Evolutionary conservation across 2,329 filamentous ascomycete genomes (phyloP).

Genomic region (Diaporthe citri): DNA sequence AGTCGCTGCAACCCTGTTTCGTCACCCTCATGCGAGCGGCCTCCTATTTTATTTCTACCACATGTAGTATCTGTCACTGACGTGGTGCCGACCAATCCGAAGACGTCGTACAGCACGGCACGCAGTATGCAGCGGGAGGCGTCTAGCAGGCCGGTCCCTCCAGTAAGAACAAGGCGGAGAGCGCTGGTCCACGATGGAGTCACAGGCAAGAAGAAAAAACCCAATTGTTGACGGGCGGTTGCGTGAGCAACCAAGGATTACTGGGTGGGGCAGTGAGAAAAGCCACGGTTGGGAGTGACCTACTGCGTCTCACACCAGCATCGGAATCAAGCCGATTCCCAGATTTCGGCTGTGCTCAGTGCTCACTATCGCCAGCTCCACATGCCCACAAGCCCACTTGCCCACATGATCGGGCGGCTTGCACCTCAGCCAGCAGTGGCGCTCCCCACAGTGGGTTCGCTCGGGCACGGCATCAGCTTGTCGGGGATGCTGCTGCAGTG

Average conservation of each 20-base stretch:
- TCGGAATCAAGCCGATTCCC: conserved; percentile 28
- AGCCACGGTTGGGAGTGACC: conserved; percentile 13
- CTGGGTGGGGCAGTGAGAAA: background rate
- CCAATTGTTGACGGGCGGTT: conserved; percentile 30
- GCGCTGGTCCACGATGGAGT: conserved; percentile 24
- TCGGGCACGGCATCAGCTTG: conserved; percentile 24
- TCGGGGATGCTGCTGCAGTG: conserved; percentile 5
- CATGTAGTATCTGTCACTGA: conserved; percentile 18
- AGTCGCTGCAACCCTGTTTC: conserved; percentile 27
- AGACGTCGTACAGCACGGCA: background rate
- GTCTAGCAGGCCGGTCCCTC: background rate
- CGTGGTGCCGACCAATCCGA: conserved; percentile 17
- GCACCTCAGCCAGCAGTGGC: conserved; percentile 11
- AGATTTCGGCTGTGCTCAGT: conserved; percentile 15
- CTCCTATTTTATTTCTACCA: conserved; percentile 27
- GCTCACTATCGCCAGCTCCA: background rate
- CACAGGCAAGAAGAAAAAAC: background rate
- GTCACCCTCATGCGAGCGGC: conserved; percentile 27
- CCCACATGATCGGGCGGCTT: conserved; percentile 3
- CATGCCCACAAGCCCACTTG: conserved; percentile 1
- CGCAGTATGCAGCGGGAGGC: background rate
- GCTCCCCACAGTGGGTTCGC: conserved; percentile 19
- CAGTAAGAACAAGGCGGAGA: background rate
- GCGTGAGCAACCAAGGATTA: conserved; percentile 24
- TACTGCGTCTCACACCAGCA: conserved; percentile 20